Base-by-base conservation (phyloP, 2,329 filamentous ascomycete species). In the Alternaria rosae region DNA sequence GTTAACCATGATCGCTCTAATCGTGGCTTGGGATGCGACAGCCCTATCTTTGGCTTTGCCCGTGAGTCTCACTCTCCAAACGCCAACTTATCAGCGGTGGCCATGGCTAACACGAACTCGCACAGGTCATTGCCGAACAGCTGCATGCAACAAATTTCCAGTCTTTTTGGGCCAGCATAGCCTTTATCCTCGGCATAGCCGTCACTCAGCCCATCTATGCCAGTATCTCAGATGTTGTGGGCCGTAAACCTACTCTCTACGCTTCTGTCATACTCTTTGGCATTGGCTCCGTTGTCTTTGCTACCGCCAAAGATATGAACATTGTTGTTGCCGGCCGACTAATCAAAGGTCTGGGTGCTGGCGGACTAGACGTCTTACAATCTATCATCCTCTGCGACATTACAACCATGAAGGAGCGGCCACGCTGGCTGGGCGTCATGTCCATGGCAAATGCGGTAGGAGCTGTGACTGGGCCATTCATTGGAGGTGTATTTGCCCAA, bases 131-230 rank as follows among this genome's bases (percentile, higher is more conserved):
- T n/a, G n/a, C n/a, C n/a, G n/a, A n/a, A n/a, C n/a, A n/a, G n/a
- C n/a, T n/a, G n/a, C n/a, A n/a, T n/a, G n/a, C n/a, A n/a, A n/a
- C n/a, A n/a, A n/a, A n/a, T n/a, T n/a, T n/a, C n/a, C n/a, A n/a
- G n/a, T n/a, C n/a, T n/a, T 76, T 88, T 42, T 93, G 91, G 91
- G 90, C 93, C 61, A 90, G 90, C 10, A 68, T 71, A 2, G 64
- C 65, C 17, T 76, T 68, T 50, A 17, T 74, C 10, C 66, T 76
- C 11, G 66, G 65, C 11, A 23, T 54, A 8, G 63, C 65, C 4
- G 65, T 61, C n/a, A 66, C 75, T 6, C 67, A 68, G n/a, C 77
- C 77, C 4, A 54, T 78, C 41, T 75, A 73, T 67, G 71, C 71
- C 73, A 54, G 51, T 25, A 9, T 54, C 8, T 73, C 69, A 9